A percentile compares a stretch with the other conserved stretches of the same genome.
Evolutionary conservation across 2,329 filamentous ascomycete genomes (phyloP).

Genomic region (Metarhizium humberi): DNA sequence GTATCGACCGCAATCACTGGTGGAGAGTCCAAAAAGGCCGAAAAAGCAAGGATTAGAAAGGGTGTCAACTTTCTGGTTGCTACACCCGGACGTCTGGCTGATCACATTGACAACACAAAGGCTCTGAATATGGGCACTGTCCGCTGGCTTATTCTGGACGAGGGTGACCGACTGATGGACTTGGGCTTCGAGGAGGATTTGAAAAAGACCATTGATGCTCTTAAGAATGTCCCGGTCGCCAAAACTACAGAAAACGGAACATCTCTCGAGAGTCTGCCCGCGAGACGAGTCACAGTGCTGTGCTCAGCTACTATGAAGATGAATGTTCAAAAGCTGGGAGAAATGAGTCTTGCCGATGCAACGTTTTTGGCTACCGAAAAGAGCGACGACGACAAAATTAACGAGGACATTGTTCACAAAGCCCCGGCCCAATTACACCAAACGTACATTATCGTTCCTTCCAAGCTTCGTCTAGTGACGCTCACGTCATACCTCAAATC

Average conservation of each 20-base stretch:
- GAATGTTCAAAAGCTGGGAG: slow-evolving; percentile 86
- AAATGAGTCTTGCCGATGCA: slow-evolving; percentile 91
- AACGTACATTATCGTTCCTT: slow-evolving; percentile 75
- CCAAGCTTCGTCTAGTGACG: slow-evolving; percentile 85
- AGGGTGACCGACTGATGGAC: slow-evolving; percentile 97
- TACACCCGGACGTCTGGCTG: slow-evolving; percentile 81
- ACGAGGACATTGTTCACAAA: slow-evolving; percentile 50
- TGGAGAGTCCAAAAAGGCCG: slow-evolving; percentile 63
- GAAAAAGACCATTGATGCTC: slow-evolving; percentile 71
- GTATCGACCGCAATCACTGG: slow-evolving; percentile 77
- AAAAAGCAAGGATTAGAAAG: slow-evolving; percentile 89
- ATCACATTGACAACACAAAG: slow-evolving; percentile 89
- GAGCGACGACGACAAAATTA: slow-evolving; percentile 34
- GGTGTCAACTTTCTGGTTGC: slow-evolving; percentile 93
- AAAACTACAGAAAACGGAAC: slow-evolving; percentile 50
- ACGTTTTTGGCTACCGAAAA: slow-evolving; percentile 69
- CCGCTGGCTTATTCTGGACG: slow-evolving; percentile 88
- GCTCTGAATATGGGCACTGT: slow-evolving; percentile 81
- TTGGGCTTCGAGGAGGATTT: slow-evolving; percentile 94
- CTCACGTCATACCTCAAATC: slow-evolving; percentile 77
- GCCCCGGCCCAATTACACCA: slow-evolving; percentile 93
- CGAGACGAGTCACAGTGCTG: slow-evolving; percentile 73
- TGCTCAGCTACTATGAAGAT: slow-evolving; percentile 98
- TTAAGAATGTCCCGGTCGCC: slow-evolving; percentile 55
- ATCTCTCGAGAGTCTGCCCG: slow-evolving; percentile 55